These are phyloP conservation scores for Ochetophila trinervis DNA, from an alignment of 306 rosid species.

Conservation along the genomic window DNA sequence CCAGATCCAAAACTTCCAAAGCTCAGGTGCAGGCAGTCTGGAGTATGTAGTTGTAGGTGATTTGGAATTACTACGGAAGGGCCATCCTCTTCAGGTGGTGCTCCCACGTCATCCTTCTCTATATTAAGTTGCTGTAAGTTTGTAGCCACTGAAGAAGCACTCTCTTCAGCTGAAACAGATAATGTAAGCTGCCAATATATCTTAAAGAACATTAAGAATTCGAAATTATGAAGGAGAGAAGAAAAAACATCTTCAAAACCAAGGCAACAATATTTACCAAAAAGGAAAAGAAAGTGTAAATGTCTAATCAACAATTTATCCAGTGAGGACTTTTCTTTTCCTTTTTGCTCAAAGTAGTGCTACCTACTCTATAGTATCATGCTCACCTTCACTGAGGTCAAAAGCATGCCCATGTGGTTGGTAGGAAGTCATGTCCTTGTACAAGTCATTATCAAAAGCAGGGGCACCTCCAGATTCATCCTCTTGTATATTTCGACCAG, in stretches of 20 bases:
- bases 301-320: background rate
- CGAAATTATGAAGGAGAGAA: background rate
- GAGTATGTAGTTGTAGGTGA: constrained; percentile 84
- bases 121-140: constrained; percentile 70
- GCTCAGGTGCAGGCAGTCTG: constrained; percentile 93
- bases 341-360: background rate
- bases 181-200: background rate
- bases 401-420: constrained; percentile 55
- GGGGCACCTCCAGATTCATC: constrained; percentile 58
- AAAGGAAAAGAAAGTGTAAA: background rate
- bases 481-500: constrained; percentile 59
- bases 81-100: constrained; percentile 63
- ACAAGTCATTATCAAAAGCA: constrained; percentile 57
- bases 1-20: constrained; percentile 96
- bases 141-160: constrained; percentile 59
- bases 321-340: background rate
- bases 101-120: constrained; percentile 54
- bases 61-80: constrained; percentile 88
- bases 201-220: constrained; percentile 10
- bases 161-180: constrained; percentile 57
- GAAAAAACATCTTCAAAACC: background rate
- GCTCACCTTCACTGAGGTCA: constrained; percentile 68
- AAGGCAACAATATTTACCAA: background rate
- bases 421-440: constrained; percentile 54
- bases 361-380: background rate